Base-by-base conservation (phyloP, 352 stramenopile species). In the Pilasporangium apinafurcum region DNA sequence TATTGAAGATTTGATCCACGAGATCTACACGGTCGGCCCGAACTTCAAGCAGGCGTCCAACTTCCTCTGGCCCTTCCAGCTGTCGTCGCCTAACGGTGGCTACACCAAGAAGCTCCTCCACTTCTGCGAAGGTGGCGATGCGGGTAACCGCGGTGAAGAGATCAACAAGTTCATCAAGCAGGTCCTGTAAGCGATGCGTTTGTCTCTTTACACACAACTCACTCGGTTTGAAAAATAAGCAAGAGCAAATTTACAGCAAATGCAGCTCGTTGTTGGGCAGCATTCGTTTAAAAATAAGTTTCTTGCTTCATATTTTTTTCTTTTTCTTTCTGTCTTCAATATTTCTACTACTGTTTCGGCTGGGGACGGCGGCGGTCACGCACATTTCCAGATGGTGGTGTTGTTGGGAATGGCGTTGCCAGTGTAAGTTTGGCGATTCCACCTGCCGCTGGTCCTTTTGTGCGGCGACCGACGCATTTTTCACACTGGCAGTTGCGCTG, bases 41-140 rank as follows among this genome's bases (percentile, higher is more conserved):
- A 65, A 99, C 87, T 99, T 99, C 92, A 99, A 99, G 87, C 60
- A 97, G 60, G 96, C 91, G 38, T 95, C 96, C 51, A 99, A 99
- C 94, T 99, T 99, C 78, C 83, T 99, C 49, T 99, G 96, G 96
- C 96, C 97, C 13, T 98, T 99, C 90, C 98, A 99, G 91, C 82
- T 99, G 28, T 98, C 94, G 59, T 96, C 87, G 38, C 96, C 96
- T 30, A 97, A 89, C 59, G 96, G 92, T 31, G 89, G 91, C 52
- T 97, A 96, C 86, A 93, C 71, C 56, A 86, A 97, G 74, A 97
- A 97, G 85, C 77, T 96, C 18, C 73, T 95, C 26, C 92, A 97
- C 84, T 96, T 95, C 48, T 90, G 86, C 44, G 89, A 97, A 64
- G 89, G 87, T 52, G 92, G 92, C 49, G 86, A 98, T 64, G 82